Evolutionary conservation across 352 stramenopile genomes (phyloP).

Genomic region (Lagenidium giganteum): DNA sequence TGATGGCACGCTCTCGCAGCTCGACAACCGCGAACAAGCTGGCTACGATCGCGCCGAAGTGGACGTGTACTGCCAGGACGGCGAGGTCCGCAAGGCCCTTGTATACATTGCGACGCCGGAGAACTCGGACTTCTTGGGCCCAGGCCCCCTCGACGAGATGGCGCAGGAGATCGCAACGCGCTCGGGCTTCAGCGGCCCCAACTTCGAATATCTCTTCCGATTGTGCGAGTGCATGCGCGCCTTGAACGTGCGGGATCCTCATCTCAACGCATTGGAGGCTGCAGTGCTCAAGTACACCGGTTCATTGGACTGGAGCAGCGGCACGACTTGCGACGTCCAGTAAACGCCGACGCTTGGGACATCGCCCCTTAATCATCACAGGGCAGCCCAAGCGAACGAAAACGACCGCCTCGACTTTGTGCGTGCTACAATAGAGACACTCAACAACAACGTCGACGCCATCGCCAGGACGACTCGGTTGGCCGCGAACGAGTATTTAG

Average conservation of each 20-base stretch:
- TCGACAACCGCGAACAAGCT: slow-evolving; percentile 82
- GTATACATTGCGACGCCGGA: slow-evolving; percentile 83
- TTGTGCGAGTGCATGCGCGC: slow-evolving; percentile 77
- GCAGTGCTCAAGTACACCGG: slow-evolving; percentile 58
- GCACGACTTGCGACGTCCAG: slow-evolving; percentile 38
- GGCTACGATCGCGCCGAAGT: slow-evolving; percentile 79
- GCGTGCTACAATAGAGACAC: too few species aligned
- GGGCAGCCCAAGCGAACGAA: too few species aligned
- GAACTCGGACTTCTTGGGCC: slow-evolving; percentile 84
- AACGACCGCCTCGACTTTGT: too few species aligned
- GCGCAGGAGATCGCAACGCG: slow-evolving; percentile 72
- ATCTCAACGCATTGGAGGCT: slow-evolving; percentile 66
- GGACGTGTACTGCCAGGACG: slow-evolving; percentile 73
- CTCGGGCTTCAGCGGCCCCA: slow-evolving; percentile 64
- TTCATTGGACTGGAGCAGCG: slow-evolving; percentile 30
- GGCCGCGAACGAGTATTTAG: too few species aligned
- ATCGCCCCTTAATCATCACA: not conserved
- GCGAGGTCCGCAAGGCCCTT: slow-evolving; percentile 51
- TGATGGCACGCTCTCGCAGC: slow-evolving; percentile 62
- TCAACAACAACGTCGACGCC: slow-evolving; percentile 1
- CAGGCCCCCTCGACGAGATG: slow-evolving; percentile 65
- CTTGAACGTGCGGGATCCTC: slow-evolving; percentile 67
- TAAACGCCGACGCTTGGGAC: slow-evolving; percentile 25
- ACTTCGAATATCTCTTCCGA: slow-evolving; percentile 83
- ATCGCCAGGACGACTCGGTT: too few species aligned